phyloP scores from a whole-genome alignment of 208 protist genomes.

The Crithidia thermophila region DNA sequence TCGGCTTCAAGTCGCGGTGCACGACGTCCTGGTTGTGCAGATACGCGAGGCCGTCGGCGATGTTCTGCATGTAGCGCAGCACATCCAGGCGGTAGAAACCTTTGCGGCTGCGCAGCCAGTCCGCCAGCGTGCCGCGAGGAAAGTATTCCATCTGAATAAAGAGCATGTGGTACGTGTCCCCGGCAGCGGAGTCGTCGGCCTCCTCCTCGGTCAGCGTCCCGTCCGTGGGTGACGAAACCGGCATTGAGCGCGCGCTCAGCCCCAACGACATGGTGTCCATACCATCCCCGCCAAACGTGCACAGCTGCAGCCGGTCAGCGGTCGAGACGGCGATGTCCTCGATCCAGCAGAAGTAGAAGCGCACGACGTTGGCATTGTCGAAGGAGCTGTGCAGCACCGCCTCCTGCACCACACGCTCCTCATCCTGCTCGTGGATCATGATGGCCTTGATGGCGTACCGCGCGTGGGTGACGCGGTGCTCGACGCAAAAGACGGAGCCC shows the following conservation, averaged over 20 bases:
- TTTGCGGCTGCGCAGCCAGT: slow-evolving; percentile 53
- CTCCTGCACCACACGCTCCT: slow-evolving; percentile 69
- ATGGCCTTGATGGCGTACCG: slow-evolving; percentile 86
- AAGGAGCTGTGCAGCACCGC: slow-evolving; percentile 84
- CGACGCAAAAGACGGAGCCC: slow-evolving; percentile 80
- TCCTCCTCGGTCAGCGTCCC: slow-evolving; percentile 1
- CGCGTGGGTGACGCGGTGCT: slow-evolving; percentile 69
- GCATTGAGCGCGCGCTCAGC: slow-evolving; percentile 18
- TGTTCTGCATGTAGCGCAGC: slow-evolving; percentile 66
- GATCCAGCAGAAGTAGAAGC: slow-evolving; percentile 89
- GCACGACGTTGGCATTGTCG: slow-evolving; percentile 80
- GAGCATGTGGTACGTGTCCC: slow-evolving; percentile 55
- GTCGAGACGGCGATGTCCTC: slow-evolving; percentile 55
- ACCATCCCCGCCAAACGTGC: slow-evolving; percentile 46
- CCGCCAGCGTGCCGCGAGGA: slow-evolving; percentile 64
- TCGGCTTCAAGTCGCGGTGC: slow-evolving; percentile 86
- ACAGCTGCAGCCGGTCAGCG: slow-evolving; percentile 54
- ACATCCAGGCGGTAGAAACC: slow-evolving; percentile 65
- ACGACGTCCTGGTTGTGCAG: slow-evolving; percentile 77
- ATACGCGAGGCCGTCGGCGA: slow-evolving; percentile 69
- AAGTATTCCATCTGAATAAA: slow-evolving; percentile 93
- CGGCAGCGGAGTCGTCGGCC: background rate
- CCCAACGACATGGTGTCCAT: slow-evolving; percentile 43
- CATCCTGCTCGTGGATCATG: slow-evolving; percentile 60
- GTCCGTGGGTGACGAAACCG: slow-evolving; percentile 18